phyloP scores from a whole-genome alignment of 345 rosid genomes.

The Cardamine occulta region DNA sequence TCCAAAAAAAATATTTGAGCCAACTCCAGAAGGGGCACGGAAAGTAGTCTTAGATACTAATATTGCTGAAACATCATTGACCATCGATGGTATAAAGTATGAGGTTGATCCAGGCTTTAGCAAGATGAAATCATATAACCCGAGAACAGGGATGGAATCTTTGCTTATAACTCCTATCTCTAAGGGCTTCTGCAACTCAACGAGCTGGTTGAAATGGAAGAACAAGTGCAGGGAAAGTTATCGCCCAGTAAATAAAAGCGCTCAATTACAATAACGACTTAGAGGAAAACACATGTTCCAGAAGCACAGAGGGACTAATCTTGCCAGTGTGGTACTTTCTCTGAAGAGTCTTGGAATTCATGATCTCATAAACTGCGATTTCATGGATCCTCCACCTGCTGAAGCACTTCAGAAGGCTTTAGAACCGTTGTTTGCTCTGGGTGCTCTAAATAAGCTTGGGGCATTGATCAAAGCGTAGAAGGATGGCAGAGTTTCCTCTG shows the following conservation, averaged over 20 bases:
- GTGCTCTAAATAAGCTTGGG: slow-evolving; percentile 90
- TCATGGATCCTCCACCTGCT: slow-evolving; percentile 98
- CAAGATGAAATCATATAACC: slow-evolving; percentile 96
- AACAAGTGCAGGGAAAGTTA: slow-evolving; percentile 94
- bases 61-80: slow-evolving; percentile 96
- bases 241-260: no score
- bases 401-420: slow-evolving; percentile 91
- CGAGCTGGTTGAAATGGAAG: slow-evolving; percentile 97
- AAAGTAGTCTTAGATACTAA: slow-evolving; percentile 96
- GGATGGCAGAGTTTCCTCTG: slow-evolving; percentile 97
- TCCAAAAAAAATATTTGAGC: slow-evolving; percentile 94
- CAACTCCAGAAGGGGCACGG: slow-evolving; percentile 96
- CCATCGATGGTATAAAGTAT: slow-evolving; percentile 91
- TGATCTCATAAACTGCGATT: slow-evolving; percentile 87
- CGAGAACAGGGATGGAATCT: slow-evolving; percentile 98
- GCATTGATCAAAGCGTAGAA: slow-evolving; percentile 91
- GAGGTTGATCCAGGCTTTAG: slow-evolving; percentile 96
- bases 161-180: slow-evolving; percentile 89
- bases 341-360: slow-evolving; percentile 98
- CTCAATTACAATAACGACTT: slow-evolving; percentile 80
- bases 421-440: slow-evolving; percentile 81
- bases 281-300: slow-evolving; percentile 89
- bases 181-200: slow-evolving; percentile 94
- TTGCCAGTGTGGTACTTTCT: slow-evolving; percentile 89
- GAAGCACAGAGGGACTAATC: slow-evolving; percentile 95